phyloP scores from a whole-genome alignment of 2,329 filamentous ascomycete species.

The Exophiala mesophila region DNA sequence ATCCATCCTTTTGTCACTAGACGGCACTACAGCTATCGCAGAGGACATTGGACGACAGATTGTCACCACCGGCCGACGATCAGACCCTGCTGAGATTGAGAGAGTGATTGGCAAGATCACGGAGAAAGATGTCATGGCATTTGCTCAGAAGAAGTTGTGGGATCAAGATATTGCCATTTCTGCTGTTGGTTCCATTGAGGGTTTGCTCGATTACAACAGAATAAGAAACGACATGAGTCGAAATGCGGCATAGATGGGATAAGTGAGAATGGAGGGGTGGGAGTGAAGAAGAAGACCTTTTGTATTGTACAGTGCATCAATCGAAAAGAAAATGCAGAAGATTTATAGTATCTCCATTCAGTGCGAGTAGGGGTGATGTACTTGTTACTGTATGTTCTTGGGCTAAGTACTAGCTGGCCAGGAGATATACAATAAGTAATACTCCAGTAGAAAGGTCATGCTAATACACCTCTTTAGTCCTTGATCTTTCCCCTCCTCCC shows the following conservation, averaged over 20 bases:
- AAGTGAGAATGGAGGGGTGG: background rate
- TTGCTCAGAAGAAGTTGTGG: conserved; percentile 92
- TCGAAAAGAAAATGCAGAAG: conserved; percentile 15
- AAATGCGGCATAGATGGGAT: conserved; percentile 47
- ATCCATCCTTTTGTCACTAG: conserved; percentile 91
- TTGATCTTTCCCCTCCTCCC: no score
- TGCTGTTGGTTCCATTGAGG: conserved; percentile 90
- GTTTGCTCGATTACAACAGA: conserved; percentile 52
- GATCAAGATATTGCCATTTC: conserved; percentile 93
- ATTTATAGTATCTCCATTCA: no score
- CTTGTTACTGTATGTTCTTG: no score
- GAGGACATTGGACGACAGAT: conserved; percentile 99
- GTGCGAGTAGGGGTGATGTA: no score
- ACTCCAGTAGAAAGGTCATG: no score
- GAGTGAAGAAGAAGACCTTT: conserved; percentile 6
- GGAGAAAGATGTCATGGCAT: conserved; percentile 95
- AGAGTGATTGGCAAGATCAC: conserved; percentile 81
- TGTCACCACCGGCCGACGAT: conserved; percentile 89
- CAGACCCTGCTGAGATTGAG: conserved; percentile 92
- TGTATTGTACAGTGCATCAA: conserved; percentile 19
- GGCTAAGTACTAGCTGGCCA: no score
- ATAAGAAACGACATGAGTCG: conserved; percentile 79
- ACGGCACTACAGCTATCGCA: conserved; percentile 93
- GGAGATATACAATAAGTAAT: no score
- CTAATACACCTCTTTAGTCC: no score